Base-by-base conservation (phyloP, 192 early-diverging fungal species). In the Coemansia sp. region DNA sequence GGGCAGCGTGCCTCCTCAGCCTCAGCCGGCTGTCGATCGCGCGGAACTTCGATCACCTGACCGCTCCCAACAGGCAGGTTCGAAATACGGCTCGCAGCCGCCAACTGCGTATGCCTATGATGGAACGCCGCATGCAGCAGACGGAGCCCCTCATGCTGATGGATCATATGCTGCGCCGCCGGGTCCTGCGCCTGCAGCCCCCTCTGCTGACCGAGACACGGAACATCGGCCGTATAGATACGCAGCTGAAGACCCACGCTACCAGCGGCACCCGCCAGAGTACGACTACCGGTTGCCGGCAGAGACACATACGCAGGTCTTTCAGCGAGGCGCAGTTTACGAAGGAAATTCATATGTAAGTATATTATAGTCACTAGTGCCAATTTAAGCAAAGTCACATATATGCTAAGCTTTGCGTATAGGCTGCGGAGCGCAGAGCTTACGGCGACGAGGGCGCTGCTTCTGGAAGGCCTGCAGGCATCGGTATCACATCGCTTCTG, bases 401-500 rank as follows among this genome's bases (percentile, higher is more conserved):
- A 35, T 48, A n/a, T 30, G 26, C 20, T 26, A 48, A 20, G 28
- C 12, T 48, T 48, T 6, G 10, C 7, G 6, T 35, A 35, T 35
- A 58, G 54, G 47, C 68, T 9, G 21, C 47, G 19, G 46, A 55
- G 23, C 64, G 46, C 44, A 15, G 19, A 5, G 57, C 53, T 6
- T 60, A 60, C 20, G 48, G 36, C 12, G 72, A 61, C 20, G 43
- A 53, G 11, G 38, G 19, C 16, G 53, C 46, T 11, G 48, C 30
- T 18, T 15, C 53, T 13, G 55, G 53, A 16, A 57, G 57, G 36
- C 4, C 58, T 11, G 50, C 55, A 2, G 72, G 72, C 3, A 68
- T 76, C 36, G 72, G 72, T 13, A 76, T 76, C 15, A 68, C 66
- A 11, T 65, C 72, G 6, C 59, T 76, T 18, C 47, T 76, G 23